Conservation (phyloP, 805 yeast species). For the Metschnikowia orientalis region DNA sequence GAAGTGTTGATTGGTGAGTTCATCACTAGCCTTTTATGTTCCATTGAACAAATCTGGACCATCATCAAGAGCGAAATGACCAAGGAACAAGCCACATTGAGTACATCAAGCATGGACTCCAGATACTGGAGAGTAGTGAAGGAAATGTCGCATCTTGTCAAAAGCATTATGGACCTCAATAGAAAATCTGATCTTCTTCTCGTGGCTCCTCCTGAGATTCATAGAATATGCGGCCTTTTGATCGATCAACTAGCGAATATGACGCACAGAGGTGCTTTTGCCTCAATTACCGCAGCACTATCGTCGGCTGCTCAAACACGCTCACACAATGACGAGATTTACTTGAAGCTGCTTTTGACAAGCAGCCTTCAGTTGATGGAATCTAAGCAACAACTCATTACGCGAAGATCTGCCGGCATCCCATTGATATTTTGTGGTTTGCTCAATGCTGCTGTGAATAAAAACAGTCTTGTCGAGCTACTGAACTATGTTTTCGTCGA, state of each 20-base stretch:
- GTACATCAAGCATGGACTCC: slow-evolving; percentile 15
- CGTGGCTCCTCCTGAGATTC: slow-evolving; percentile 24
- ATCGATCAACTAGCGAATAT: slow-evolving; percentile 66
- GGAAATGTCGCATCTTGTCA: slow-evolving; percentile 61
- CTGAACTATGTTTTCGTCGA: slow-evolving; percentile 47
- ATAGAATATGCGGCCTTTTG: slow-evolving; percentile 48
- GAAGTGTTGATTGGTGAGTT: too few relatives aligned
- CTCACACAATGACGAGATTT: too few relatives aligned
- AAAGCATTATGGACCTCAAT: slow-evolving; percentile 34
- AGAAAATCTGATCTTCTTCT: slow-evolving; percentile 5
- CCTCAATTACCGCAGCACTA: slow-evolving; percentile 84
- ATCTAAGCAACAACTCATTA: slow-evolving; percentile 61
- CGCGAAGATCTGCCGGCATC: slow-evolving; percentile 89
- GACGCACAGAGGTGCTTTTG: slow-evolving; percentile 88
- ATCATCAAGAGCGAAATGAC: slow-evolving; percentile 12
- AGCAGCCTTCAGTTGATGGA: slow-evolving; percentile 50
- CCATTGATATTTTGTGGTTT: slow-evolving; percentile 77
- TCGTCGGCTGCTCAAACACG: too few relatives aligned
- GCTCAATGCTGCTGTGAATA: slow-evolving; percentile 44
- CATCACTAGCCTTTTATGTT: slow-evolving; percentile 19
- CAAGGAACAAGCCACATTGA: background rate
- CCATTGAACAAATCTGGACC: slow-evolving; percentile 2
- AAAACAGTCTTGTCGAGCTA: slow-evolving; percentile 26
- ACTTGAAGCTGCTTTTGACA: too few relatives aligned
- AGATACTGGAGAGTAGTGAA: slow-evolving; percentile 22